phyloP scores from a whole-genome alignment of 2,329 filamentous ascomycete species.

The Drechslerella stenobrocha region DNA sequence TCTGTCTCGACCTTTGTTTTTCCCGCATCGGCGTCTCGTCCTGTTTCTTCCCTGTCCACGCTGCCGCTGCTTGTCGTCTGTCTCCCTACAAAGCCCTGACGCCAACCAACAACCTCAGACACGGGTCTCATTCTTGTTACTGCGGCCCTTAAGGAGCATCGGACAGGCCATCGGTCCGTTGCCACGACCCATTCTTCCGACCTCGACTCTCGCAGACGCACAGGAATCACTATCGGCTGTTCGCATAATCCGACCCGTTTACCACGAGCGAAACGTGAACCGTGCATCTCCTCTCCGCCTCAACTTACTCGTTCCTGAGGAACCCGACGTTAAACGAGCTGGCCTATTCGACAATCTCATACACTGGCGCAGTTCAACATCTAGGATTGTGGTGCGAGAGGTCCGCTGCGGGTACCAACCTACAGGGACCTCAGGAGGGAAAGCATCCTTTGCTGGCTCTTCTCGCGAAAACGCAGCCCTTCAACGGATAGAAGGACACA shows the following conservation, averaged over 20 bases:
- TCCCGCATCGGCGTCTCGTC: slow-evolving; percentile 19
- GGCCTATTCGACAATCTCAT: slow-evolving; percentile 24
- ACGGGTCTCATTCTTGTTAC: slow-evolving; percentile 41
- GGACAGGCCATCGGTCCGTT: slow-evolving; percentile 17
- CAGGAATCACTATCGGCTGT: slow-evolving; percentile 29
- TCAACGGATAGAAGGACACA: background rate
- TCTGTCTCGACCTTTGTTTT: slow-evolving; percentile 9
- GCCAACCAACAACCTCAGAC: slow-evolving; percentile 35
- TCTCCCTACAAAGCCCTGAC: slow-evolving; percentile 20
- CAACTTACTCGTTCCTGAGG: slow-evolving; percentile 18
- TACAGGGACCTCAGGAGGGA: slow-evolving; percentile 49
- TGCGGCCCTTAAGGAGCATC: slow-evolving; percentile 10
- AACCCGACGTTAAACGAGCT: slow-evolving; percentile 25
- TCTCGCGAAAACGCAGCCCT: slow-evolving; percentile 10
- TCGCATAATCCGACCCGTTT: slow-evolving; percentile 28
- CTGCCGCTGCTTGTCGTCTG: slow-evolving; percentile 1
- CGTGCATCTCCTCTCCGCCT: slow-evolving; percentile 27
- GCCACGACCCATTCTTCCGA: slow-evolving; percentile 6
- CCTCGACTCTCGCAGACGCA: slow-evolving; percentile 14
- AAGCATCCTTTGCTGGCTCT: background rate
- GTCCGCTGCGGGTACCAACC: slow-evolving; percentile 49
- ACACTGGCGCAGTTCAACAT: slow-evolving; percentile 46
- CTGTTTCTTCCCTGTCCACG: slow-evolving; percentile 4
- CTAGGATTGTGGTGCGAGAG: slow-evolving; percentile 48
- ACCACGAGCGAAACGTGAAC: slow-evolving; percentile 16